These are phyloP conservation scores for peach (Prunus persica) DNA, from an alignment of 306 rosid species.

Conservation along the genomic window DNA sequence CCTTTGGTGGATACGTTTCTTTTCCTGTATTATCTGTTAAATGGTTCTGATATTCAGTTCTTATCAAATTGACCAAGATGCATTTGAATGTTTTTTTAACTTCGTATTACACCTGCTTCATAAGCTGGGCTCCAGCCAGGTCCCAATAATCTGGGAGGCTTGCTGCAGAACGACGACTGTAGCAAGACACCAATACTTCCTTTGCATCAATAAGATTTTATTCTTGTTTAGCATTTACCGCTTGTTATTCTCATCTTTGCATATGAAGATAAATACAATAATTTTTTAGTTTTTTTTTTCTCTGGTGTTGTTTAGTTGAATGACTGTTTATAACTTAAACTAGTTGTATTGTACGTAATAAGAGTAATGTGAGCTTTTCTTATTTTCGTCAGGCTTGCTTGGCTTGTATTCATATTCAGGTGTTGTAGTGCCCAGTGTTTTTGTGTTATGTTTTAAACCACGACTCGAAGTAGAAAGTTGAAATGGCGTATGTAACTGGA, in stretches of 20 bases:
- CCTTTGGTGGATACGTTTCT: too few species aligned
- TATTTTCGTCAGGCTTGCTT: too few species aligned
- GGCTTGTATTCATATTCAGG: too few species aligned
- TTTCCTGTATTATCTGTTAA: neutral
- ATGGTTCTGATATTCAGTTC: neutral
- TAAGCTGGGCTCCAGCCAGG: neutral
- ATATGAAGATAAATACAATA: neutral
- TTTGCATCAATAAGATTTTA: neutral
- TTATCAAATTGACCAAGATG: neutral
- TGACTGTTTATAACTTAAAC: neutral
- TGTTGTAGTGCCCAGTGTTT: too few species aligned
- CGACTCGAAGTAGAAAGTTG: too few species aligned
- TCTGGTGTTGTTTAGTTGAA: neutral
- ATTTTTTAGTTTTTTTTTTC: neutral
- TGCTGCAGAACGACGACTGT: neutral
- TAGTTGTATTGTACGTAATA: neutral
- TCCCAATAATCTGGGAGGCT: neutral
- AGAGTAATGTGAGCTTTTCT: too few species aligned
- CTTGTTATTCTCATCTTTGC: neutral
- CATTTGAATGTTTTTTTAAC: neutral
- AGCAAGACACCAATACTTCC: neutral
- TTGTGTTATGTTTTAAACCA: too few species aligned
- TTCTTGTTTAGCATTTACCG: too few species aligned
- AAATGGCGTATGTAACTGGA: too few species aligned
- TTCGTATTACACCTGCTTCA: neutral